phyloP scores from a whole-genome alignment of 768 basidiomycete species.

The Boletus pseudopeckii region DNA sequence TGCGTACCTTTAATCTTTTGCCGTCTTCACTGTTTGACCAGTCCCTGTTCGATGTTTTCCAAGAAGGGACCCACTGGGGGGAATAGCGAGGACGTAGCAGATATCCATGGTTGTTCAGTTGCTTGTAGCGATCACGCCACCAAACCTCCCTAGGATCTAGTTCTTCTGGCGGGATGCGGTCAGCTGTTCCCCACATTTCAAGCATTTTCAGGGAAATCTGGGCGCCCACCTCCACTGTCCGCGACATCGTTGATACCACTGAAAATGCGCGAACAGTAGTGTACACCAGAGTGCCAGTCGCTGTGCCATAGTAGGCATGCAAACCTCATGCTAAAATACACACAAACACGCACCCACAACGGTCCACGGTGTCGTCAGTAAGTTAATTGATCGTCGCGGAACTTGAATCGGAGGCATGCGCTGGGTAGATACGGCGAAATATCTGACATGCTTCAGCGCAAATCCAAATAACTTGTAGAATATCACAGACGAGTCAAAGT shows the following conservation, averaged over 20 bases:
- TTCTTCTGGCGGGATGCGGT: neutral
- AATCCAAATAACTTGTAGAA: neutral
- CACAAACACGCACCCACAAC: conserved; percentile 10
- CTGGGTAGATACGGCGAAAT: neutral
- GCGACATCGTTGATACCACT: neutral
- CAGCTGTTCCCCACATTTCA: neutral
- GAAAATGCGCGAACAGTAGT: neutral
- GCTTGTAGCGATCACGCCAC: conserved; percentile 11
- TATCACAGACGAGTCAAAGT: neutral
- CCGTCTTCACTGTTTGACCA: neutral
- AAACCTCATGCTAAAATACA: conserved; percentile 7
- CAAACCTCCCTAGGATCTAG: conserved; percentile 7
- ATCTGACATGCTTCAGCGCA: neutral
- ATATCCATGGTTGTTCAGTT: conserved; percentile 6
- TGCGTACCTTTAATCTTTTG: neutral
- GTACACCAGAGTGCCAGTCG: neutral
- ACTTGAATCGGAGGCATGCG: conserved; percentile 2
- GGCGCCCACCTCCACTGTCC: neutral
- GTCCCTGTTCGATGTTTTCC: neutral
- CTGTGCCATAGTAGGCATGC: neutral
- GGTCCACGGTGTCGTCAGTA: neutral
- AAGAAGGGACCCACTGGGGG: conserved; percentile 11
- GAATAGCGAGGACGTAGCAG: conserved; percentile 13
- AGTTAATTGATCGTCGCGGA: neutral
- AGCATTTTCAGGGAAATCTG: neutral